A percentile compares a stretch with the other conserved stretches of the same genome.
phyloP scores from a whole-genome alignment of 768 basidiomycete genomes.

The Boletellus ananiceps region DNA sequence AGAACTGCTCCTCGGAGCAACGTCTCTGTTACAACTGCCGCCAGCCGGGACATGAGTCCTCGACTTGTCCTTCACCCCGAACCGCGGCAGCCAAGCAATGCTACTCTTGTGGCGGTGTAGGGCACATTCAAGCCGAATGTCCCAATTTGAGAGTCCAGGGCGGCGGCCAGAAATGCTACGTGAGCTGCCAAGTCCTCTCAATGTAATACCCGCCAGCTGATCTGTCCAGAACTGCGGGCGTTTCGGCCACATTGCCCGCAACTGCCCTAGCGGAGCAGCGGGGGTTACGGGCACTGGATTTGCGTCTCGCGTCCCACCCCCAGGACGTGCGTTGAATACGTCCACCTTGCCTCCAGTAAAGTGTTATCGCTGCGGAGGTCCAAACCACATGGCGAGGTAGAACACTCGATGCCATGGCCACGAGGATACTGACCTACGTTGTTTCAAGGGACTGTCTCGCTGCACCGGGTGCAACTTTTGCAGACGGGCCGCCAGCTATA shows the following conservation, averaged over 20 bases:
- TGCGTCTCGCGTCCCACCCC: conserved; percentile 65
- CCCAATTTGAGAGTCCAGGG: conserved; percentile 71
- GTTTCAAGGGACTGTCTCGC: conserved; percentile 74
- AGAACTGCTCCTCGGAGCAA: conserved; percentile 84
- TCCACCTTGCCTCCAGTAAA: conserved; percentile 78
- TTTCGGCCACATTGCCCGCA: conserved; percentile 76
- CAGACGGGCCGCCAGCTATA: conserved; percentile 38
- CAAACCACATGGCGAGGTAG: conserved; percentile 83
- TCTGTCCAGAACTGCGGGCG: conserved; percentile 67
- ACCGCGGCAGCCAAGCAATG: conserved; percentile 85
- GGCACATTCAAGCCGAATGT: conserved; percentile 86
- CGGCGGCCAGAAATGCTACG: conserved; percentile 79
- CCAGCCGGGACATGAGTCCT: conserved; percentile 91
- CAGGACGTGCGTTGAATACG: conserved; percentile 70
- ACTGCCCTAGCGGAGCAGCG: conserved; percentile 52
- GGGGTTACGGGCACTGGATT: conserved; percentile 43
- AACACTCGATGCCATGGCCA: conserved; percentile 2
- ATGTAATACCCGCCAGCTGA: conserved; percentile 2
- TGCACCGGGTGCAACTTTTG: conserved; percentile 50
- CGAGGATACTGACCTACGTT: conserved; percentile 6
- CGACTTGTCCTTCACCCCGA: conserved; percentile 80
- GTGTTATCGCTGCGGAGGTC: conserved; percentile 86
- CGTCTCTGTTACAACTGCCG: conserved; percentile 94
- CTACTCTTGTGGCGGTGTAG: conserved; percentile 89
- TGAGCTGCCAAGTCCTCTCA: conserved; percentile 35